Evolutionary conservation across 805 yeast species (phyloP), one percentile per base, ranked within the genome.

Genomic region (Lachancea cidri): DNA sequence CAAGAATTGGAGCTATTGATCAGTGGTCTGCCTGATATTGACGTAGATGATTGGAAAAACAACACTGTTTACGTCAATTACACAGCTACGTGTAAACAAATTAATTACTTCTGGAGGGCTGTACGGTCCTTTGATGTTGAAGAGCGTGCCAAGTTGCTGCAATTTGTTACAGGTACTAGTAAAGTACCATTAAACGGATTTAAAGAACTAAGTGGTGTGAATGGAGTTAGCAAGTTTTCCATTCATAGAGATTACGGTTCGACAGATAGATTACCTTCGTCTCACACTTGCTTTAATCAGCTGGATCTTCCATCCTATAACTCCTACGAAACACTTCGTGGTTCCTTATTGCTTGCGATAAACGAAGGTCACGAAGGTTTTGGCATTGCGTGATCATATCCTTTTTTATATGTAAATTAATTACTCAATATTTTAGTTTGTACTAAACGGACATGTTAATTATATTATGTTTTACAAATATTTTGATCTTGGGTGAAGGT

Each of bases 21-120:
- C 32, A 84, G 95, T 27, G 99, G 99, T 2, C 70, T 93, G 53
- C 98, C 99, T 2, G 96, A 91, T 54, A 88, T 93, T 54, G 96
- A 87, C 65, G 91, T 91, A 16, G 86, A 81, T 51, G 99, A 93
- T 58, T 93, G 99, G 99, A 84, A 85, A 50, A 81, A 79, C 55
- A 85, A 93, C 58, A 77, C 96, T 1, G 71, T 68, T 1, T 83
- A 93, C 64, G 82, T 76, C 36, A 91, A 88, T 58, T 93, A 91
- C 60, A 76, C 87, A 0, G 73, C 89, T 1, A 73, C 85, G 2
- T 85, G 95, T 2, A 79, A 86, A 22, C 97, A 89, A 58, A 81
- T 93, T 42, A 88, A 83, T 57, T 91, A 97, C 86, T 93, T 93
- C 66, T 93, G 99, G 99, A 73, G 97, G 58, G 96, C 97, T 1